Evolutionary conservation across 2,329 filamentous ascomycete genomes (phyloP), one percentile per base, ranked within the genome.

Genomic region (Fusarium sp.): DNA sequence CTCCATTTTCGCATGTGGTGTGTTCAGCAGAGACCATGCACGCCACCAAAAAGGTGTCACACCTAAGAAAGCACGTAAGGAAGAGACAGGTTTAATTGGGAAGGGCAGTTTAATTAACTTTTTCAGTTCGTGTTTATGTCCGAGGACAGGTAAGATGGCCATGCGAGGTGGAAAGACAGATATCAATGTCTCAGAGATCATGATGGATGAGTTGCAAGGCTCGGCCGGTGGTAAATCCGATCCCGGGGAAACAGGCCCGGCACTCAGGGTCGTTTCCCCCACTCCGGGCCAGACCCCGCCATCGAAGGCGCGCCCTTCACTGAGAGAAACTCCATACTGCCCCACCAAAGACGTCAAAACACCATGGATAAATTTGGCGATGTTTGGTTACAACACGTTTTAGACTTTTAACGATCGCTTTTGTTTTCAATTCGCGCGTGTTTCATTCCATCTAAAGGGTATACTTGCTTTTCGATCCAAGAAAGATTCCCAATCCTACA

Each of bases 301-400:
- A 20, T 35, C 27, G n/a, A 62, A 20, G 59, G 66, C 64, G 60
- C 72, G 72, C 72, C 72, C 66, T 74, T 74, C 68, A 67, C 58
- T 65, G 56, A 56, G 27, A 49, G 51, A 63, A 61, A 58, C 68
- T 31, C 61, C 68, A 67, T 65, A 35, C 44, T 62, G 40, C 67
- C 69, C 67, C 67, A 67, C 67, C 71, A 72, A 69, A 49, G 31
- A 44, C 51, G 61, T 51, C 59, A 31, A 44, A 60, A 51, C 29
- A 29, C 22, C 60, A 58, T 46, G 31, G 36, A 72, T 60, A 55
- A 56, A 65, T 27, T 2, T 31, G 6, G 46, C 10, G 46, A 31
- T 53, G 24, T 31, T 53, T 27, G 46, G 4, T 53, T 53, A 5
- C 27, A 20, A 29, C 24, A 31, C 46, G 6, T 9, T n/a, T 31